Evolutionary conservation across 2,329 filamentous ascomycete genomes (phyloP), one percentile per base, ranked within the genome.

Genomic region (Arthrocladium fulminans): DNA sequence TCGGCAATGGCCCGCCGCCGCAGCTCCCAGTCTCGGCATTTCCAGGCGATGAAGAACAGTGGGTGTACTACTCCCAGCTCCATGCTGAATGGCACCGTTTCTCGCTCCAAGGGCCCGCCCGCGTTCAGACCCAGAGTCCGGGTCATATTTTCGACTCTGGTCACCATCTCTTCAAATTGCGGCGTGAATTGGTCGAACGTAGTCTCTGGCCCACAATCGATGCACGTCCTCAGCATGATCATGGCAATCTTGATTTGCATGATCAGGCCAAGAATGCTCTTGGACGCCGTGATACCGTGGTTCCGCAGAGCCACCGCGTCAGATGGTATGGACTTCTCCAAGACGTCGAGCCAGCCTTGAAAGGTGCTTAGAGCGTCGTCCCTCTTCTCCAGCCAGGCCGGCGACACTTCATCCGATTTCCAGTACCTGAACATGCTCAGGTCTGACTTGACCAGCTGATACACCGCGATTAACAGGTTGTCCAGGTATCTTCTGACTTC

Each of bases 1-100:
- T 59, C 46, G 3, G 53, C 44, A 3, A 67, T 54, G 0, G 64
- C 65, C 32, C 57, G 52, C n/a, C 53, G 50, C 19, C 62, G 57
- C 4, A 62, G 47, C 3, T 32, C 19, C 32, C 52, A 50, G 23
- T 61, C 53, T 22, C 57, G 58, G 47, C 63, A 67, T 29, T 61
- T 61, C 37, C 58, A 59, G 1, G 61, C 60, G n/a, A 63, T 55
- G 39, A 62, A 59, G 49, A 61, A 63, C 4, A 67, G 53, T 2
- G 63, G 57, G 17, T 61, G 56, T n/a, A 63, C 58, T 15, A 66
- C 51, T 2, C 60, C 62, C 29, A 60, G 58, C 32, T 65, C 59
- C 50, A 65, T 60, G 25, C 51, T 57, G 52, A 60, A 60, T 9
- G 55, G 54, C 13, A 37, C 42, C 25, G 51, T 52, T 24, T 58